A percentile compares a stretch with the other conserved stretches of the same genome.
phyloP scores from a whole-genome alignment of 129 eudicot species.

The Dittrichia graveolens region DNA sequence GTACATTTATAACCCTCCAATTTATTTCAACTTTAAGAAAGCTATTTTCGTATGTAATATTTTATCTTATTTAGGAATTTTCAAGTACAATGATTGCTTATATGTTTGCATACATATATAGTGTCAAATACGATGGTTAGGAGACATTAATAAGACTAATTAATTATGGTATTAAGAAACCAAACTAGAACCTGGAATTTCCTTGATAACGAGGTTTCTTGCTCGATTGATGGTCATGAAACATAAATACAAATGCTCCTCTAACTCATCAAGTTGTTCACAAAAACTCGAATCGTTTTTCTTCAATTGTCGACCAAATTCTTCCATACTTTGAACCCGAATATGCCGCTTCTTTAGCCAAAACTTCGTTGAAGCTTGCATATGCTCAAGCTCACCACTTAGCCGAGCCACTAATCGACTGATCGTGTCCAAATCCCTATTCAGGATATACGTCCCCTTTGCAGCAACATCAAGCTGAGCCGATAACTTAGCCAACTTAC shows the following conservation, averaged over 20 bases:
- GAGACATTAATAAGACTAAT: not conserved
- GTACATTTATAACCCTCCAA: not conserved
- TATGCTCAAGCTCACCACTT: constrained; percentile 67
- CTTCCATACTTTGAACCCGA: constrained; percentile 54
- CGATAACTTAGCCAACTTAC: constrained; percentile 40
- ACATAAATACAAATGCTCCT: constrained; percentile 80
- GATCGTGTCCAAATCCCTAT: constrained; percentile 77
- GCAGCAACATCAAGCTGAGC: constrained; percentile 83
- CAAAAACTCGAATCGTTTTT: constrained; percentile 56
- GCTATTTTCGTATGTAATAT: not conserved
- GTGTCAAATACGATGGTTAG: not conserved
- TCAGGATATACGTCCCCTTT: constrained; percentile 71
- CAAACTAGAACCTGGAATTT: constrained; percentile 37
- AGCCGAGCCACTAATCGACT: constrained; percentile 74
- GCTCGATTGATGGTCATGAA: constrained; percentile 88
- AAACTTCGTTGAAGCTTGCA: constrained; percentile 45
- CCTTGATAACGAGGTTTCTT: constrained; percentile 68
- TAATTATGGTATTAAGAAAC: constrained; percentile 8
- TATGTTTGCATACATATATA: not conserved
- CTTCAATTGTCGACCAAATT: constrained; percentile 64
- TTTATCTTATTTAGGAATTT: not conserved
- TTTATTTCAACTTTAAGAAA: not conserved
- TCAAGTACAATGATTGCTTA: not conserved
- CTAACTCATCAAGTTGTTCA: constrained; percentile 80
- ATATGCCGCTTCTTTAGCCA: constrained; percentile 64